These are phyloP conservation scores for Panicum hallii DNA, from an alignment of 202 grass and related monocot genomes.

Conservation along the genomic window DNA sequence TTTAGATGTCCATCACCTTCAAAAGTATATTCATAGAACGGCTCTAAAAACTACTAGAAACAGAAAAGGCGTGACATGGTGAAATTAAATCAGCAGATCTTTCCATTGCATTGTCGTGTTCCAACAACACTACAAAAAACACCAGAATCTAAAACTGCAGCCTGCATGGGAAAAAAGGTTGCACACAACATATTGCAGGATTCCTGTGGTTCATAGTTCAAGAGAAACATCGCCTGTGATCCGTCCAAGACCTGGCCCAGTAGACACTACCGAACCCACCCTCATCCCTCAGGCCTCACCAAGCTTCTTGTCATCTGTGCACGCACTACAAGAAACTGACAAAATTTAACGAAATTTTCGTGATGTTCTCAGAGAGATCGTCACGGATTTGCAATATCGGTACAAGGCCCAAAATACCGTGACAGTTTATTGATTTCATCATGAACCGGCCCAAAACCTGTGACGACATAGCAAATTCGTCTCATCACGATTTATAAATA, in stretches of 20 bases:
- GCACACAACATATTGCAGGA: slow-evolving; percentile 12
- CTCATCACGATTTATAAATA: too few species aligned
- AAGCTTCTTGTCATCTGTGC: slow-evolving; percentile 71
- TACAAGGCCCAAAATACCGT: too few species aligned
- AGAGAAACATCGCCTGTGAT: slow-evolving; percentile 69
- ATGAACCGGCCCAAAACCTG: too few species aligned
- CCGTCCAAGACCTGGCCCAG: slow-evolving; percentile 95
- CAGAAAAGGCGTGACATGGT: not conserved
- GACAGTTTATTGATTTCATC: too few species aligned
- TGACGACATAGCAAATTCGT: too few species aligned
- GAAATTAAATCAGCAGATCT: not conserved
- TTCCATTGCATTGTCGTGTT: slow-evolving; percentile 1
- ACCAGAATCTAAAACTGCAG: not conserved
- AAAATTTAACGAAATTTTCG: too few species aligned
- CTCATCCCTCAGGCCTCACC: slow-evolving; percentile 39
- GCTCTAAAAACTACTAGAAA: slow-evolving; percentile 32
- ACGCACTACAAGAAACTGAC: too few species aligned
- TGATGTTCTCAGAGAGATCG: too few species aligned
- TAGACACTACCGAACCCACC: slow-evolving; percentile 86
- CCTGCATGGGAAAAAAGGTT: not conserved
- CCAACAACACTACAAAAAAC: not conserved
- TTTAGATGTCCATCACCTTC: slow-evolving; percentile 20
- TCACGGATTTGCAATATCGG: too few species aligned
- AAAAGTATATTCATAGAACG: slow-evolving; percentile 19
- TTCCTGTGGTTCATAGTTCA: slow-evolving; percentile 8